Conservation (phyloP, 495 filamentous ascomycete species). For the Daldinia caldariorum region DNA sequence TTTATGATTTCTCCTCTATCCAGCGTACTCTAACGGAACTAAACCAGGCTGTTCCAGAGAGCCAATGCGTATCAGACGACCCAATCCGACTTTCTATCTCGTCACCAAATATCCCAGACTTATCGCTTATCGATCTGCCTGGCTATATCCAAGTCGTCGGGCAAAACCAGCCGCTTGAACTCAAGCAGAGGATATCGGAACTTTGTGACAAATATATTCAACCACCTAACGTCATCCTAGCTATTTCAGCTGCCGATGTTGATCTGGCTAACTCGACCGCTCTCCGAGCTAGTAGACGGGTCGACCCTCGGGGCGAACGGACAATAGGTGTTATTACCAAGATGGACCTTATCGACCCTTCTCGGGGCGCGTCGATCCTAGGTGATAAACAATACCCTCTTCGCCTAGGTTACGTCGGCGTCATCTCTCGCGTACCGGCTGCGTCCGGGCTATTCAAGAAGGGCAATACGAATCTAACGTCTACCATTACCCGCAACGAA, state of each 20-base stretch:
- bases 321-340: conserved; percentile 99
- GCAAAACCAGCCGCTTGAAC: conserved; percentile 85
- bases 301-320: conserved; percentile 92
- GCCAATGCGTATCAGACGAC: conserved; percentile 93
- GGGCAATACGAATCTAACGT: conserved; percentile 82
- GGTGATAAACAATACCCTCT: conserved; percentile 93
- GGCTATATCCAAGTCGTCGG: conserved; percentile 97
- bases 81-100: conserved; percentile 96
- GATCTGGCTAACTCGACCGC: conserved; percentile 97
- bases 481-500: conserved; percentile 87
- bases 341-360: conserved; percentile 95
- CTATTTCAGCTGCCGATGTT: conserved; percentile 97
- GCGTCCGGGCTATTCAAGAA: conserved; percentile 81
- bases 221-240: conserved; percentile 93
- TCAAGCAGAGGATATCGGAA: conserved; percentile 95
- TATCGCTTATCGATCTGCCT: conserved; percentile 95
- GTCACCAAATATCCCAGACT: conserved; percentile 93
- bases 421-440: conserved; percentile 82
- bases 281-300: conserved; percentile 85
- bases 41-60: conserved; percentile 89
- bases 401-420: conserved; percentile 95
- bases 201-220: conserved; percentile 99
- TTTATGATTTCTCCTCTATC: conserved; percentile 92
- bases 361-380: conserved; percentile 79
- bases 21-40: conserved; percentile 94